Percentiles rank a stretch among this genome's conserved stretches.
phyloP scores from a whole-genome alignment of 768 basidiomycete species.

The Leucocoprinus birnbaumii region DNA sequence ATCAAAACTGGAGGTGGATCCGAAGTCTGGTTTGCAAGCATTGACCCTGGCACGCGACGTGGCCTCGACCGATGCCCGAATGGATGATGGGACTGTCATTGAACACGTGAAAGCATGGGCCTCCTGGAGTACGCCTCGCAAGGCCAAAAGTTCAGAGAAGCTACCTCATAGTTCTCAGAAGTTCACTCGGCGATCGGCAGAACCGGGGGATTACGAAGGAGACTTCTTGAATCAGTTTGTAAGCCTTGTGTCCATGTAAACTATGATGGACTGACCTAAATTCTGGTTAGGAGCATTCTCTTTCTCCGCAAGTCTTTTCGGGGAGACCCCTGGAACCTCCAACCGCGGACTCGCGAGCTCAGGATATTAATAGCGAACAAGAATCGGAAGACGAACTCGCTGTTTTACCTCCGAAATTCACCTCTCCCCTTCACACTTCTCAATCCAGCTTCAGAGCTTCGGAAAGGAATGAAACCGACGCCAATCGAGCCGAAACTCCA shows the following conservation, averaged over 20 bases:
- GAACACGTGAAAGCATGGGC: conserved; percentile 1
- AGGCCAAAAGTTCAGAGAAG: neutral
- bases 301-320: neutral
- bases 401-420: conserved; percentile 2
- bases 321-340: neutral
- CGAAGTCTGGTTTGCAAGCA: neutral
- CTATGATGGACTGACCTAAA: neutral
- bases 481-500: neutral
- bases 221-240: conserved; percentile 4
- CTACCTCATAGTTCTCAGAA: neutral
- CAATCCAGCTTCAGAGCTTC: neutral
- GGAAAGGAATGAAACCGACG: neutral
- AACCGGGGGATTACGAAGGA: neutral
- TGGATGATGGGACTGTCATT: neutral
- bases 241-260: neutral
- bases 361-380: neutral
- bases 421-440: neutral
- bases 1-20: neutral
- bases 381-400: conserved; percentile 11
- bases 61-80: neutral
- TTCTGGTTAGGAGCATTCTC: neutral
- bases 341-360: too few species aligned
- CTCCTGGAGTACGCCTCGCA: neutral
- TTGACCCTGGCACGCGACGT: too few species aligned
- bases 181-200: neutral